Conservation (phyloP, 2,329 filamentous ascomycete species). For the Aspergillus sp. region DNA sequence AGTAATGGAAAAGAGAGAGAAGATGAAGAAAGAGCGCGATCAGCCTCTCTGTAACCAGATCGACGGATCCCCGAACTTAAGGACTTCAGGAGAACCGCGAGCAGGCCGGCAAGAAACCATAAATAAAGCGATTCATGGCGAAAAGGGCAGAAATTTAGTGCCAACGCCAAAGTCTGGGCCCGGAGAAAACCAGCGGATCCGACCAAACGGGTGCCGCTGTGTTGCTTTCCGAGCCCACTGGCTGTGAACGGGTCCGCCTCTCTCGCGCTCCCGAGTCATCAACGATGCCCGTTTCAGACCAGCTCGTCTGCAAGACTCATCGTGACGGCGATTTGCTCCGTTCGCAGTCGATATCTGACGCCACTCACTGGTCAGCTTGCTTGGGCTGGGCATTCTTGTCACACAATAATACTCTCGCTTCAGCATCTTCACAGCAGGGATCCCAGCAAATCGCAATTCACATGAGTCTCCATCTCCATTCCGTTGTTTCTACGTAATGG, state of each 20-base stretch:
- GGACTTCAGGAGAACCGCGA: not conserved
- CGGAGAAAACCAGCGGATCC: not conserved
- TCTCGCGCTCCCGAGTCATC: not conserved
- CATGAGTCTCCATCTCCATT: not conserved
- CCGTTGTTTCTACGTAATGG: not conserved
- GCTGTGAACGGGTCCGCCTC: not conserved
- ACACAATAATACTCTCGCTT: too few relatives aligned
- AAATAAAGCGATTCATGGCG: not conserved
- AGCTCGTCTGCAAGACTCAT: not conserved
- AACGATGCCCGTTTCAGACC: not conserved
- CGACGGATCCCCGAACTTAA: not conserved
- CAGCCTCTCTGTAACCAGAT: not conserved
- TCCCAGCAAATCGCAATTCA: too few relatives aligned
- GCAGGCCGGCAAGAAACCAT: not conserved
- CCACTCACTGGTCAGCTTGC: too few relatives aligned
- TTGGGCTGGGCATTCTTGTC: too few relatives aligned
- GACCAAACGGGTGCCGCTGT: not conserved
- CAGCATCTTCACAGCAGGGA: too few relatives aligned
- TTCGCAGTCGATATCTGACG: too few relatives aligned
- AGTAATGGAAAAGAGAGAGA: not conserved
- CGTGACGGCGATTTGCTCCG: not conserved
- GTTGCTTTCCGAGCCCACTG: not conserved
- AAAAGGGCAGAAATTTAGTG: slow-evolving; percentile 12
- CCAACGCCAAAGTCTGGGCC: slow-evolving; percentile 1
- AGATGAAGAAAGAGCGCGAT: not conserved